These are phyloP conservation scores for Malassezia sympodialis DNA, from an alignment of 1,284 basidiomycete species.

Conservation along the genomic window DNA sequence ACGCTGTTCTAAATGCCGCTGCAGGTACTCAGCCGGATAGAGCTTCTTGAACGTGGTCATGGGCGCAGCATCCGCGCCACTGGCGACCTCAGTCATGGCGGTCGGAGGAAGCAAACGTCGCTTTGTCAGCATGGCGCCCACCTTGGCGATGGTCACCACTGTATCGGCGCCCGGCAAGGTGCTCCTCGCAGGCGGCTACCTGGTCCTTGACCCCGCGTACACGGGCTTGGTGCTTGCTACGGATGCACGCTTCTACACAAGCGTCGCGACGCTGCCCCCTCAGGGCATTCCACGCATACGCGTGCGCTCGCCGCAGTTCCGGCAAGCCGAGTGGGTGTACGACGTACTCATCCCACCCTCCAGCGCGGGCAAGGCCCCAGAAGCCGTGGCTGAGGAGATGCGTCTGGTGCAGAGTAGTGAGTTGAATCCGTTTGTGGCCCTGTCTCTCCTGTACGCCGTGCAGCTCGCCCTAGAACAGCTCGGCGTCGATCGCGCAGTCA, in stretches of 20 bases:
- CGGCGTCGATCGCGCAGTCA: constrained; percentile 13
- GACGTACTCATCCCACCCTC: neutral
- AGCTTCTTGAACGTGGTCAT: constrained; percentile 17
- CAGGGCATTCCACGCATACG: constrained; percentile 49
- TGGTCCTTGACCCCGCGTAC: constrained; percentile 46
- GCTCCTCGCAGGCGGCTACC: constrained; percentile 55
- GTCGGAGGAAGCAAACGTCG: neutral
- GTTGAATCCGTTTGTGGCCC: constrained; percentile 81
- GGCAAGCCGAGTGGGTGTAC: constrained; percentile 69
- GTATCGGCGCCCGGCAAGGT: constrained; percentile 93
- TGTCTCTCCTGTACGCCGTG: constrained; percentile 69
- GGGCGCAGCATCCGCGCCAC: neutral
- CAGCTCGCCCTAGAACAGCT: constrained; percentile 54
- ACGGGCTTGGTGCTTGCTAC: constrained; percentile 56
- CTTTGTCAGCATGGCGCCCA: neutral
- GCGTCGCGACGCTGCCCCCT: constrained; percentile 29
- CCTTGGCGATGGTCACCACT: constrained; percentile 49
- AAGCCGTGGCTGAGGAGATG: constrained; percentile 1
- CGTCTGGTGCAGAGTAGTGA: constrained; percentile 10
- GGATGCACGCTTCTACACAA: constrained; percentile 81
- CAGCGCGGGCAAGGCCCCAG: neutral
- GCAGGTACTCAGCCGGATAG: constrained; percentile 12
- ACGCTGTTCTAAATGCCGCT: constrained; percentile 11
- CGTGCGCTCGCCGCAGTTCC: constrained; percentile 84
- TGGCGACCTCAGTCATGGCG: neutral